Evolutionary conservation across 2,329 filamentous ascomycete genomes (phyloP).

Genomic region (Aspergillus aculeatinus): DNA sequence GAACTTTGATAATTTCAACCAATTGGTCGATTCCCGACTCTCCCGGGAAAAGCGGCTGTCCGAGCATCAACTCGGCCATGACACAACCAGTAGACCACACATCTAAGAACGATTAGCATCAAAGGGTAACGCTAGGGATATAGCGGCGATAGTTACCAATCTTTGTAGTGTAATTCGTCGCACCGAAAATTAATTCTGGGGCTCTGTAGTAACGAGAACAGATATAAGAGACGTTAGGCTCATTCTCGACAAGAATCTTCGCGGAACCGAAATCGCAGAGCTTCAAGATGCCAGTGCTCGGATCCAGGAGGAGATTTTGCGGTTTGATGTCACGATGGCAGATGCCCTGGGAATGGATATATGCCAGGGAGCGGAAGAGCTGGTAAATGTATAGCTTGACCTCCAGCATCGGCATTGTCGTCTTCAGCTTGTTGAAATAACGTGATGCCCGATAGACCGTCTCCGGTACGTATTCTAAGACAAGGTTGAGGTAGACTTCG

Average conservation of each 20-base stretch:
- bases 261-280: slow-evolving; percentile 98
- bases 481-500: slow-evolving; percentile 97
- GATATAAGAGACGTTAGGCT: slow-evolving; percentile 99
- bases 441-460: slow-evolving; percentile 96
- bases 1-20: slow-evolving; percentile 98
- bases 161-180: slow-evolving; percentile 99
- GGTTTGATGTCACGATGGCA: slow-evolving; percentile 99
- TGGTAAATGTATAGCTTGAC: slow-evolving; percentile 99
- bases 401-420: slow-evolving; percentile 97
- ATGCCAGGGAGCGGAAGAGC: slow-evolving; percentile 95
- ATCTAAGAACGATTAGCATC: slow-evolving; percentile 56
- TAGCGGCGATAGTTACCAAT: slow-evolving; percentile 68
- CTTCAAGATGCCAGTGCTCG: slow-evolving; percentile 86
- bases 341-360: slow-evolving; percentile 98
- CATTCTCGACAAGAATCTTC: slow-evolving; percentile 97
- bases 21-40: slow-evolving; percentile 98
- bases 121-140: not conserved
- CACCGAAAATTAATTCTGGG: slow-evolving; percentile 96
- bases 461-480: slow-evolving; percentile 97
- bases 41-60: slow-evolving; percentile 94
- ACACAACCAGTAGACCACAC: slow-evolving; percentile 99
- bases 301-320: slow-evolving; percentile 93
- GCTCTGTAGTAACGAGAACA: slow-evolving; percentile 98
- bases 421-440: slow-evolving; percentile 99
- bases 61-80: slow-evolving; percentile 99